A percentile compares a stretch with the other conserved stretches of the same genome.
Conservation (phyloP, 2,329 filamentous ascomycete genomes). For the Ceratocystis alfenasii region DNA sequence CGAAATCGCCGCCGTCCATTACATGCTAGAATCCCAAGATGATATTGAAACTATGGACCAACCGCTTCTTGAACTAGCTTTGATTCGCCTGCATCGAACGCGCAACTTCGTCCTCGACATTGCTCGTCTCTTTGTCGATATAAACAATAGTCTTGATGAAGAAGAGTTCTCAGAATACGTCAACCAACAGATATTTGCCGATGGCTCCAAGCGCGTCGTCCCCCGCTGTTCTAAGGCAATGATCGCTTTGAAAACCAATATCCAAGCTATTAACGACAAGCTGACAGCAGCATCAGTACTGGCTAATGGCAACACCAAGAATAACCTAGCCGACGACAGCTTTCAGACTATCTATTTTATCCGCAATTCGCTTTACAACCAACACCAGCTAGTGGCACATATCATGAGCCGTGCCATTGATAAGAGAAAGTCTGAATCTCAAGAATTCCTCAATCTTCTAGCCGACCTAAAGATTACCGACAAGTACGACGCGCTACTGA, state of each 20-base stretch:
- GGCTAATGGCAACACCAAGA: slow-evolving; percentile 47
- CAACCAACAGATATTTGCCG: slow-evolving; percentile 43
- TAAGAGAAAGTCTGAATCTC: slow-evolving; percentile 53
- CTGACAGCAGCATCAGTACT: slow-evolving; percentile 64
- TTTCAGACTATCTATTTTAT: slow-evolving; percentile 73
- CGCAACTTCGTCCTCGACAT: slow-evolving; percentile 74
- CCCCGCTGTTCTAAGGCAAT: slow-evolving; percentile 66
- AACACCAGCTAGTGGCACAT: slow-evolving; percentile 80
- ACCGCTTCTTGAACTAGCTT: slow-evolving; percentile 61
- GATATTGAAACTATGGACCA: slow-evolving; percentile 59
- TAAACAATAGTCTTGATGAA: slow-evolving; percentile 41
- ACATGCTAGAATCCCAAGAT: slow-evolving; percentile 61
- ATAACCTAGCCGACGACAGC: slow-evolving; percentile 44
- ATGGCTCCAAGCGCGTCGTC: slow-evolving; percentile 49
- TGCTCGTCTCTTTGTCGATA: slow-evolving; percentile 62
- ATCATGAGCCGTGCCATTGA: slow-evolving; percentile 70
- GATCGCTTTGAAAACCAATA: slow-evolving; percentile 62
- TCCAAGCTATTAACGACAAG: slow-evolving; percentile 64
- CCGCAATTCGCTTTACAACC: slow-evolving; percentile 64
- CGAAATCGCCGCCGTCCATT: slow-evolving; percentile 68
- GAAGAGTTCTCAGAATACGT: slow-evolving; percentile 41
- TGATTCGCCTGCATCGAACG: slow-evolving; percentile 80
- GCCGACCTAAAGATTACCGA: slow-evolving; percentile 56
- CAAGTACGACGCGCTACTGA: slow-evolving; percentile 58
- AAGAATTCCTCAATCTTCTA: slow-evolving; percentile 65